A percentile compares a stretch with the other conserved stretches of the same genome.
Conservation (phyloP, 169 alveolate species). For the Plasmodium sp. region DNA sequence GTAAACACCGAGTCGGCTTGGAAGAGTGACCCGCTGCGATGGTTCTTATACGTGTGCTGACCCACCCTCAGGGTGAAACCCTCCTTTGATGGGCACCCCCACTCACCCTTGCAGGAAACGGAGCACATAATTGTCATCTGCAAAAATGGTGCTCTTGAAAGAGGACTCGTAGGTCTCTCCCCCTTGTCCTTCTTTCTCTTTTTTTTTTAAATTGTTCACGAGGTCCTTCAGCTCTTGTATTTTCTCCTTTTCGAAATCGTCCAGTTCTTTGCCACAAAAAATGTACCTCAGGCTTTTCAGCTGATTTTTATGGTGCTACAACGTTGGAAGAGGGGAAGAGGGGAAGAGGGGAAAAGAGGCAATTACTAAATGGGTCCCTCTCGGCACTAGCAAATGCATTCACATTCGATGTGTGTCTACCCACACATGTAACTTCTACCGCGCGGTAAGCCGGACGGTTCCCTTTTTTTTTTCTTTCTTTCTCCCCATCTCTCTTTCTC, state of each 20-base stretch:
- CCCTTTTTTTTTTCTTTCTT: too few relatives aligned
- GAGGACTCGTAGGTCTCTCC: slow-evolving; percentile 63
- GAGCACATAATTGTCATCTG: slow-evolving; percentile 80
- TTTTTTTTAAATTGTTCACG: slow-evolving; percentile 77
- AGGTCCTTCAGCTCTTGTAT: slow-evolving; percentile 77
- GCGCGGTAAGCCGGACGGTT: not conserved
- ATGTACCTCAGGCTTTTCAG: slow-evolving; percentile 80
- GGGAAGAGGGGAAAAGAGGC: too few relatives aligned
- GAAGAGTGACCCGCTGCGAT: not conserved
- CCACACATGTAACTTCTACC: not conserved
- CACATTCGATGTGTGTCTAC: not conserved
- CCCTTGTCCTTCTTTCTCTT: slow-evolving; percentile 7
- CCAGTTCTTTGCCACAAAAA: slow-evolving; percentile 78
- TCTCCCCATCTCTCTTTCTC: too few relatives aligned
- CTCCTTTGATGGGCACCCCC: not conserved
- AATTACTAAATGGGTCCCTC: not conserved
- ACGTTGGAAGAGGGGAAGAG: too few relatives aligned
- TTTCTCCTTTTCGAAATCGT: slow-evolving; percentile 79
- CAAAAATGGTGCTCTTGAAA: slow-evolving; percentile 76
- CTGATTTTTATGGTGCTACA: slow-evolving; percentile 73
- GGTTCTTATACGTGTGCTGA: not conserved
- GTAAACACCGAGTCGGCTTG: not conserved
- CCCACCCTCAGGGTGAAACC: not conserved
- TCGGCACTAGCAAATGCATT: not conserved
- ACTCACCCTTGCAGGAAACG: slow-evolving; percentile 79